These are phyloP conservation scores for Dalbergia cochinchinensis DNA, from an alignment of 306 rosid species.

Conservation along the genomic window DNA sequence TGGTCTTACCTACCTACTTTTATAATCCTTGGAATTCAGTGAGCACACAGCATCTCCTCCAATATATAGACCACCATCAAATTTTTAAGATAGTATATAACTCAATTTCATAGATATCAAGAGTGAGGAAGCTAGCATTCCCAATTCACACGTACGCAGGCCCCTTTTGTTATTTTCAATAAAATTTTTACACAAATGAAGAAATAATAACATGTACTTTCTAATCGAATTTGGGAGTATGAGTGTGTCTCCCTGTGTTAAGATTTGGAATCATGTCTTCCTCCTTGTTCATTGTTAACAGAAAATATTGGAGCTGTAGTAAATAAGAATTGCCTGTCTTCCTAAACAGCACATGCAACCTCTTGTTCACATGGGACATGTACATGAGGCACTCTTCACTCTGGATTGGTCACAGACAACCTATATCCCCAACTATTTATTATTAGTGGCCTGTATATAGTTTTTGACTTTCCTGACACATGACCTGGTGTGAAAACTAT, in stretches of 20 bases:
- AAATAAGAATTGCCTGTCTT: constrained; percentile 19
- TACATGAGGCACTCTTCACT: not conserved
- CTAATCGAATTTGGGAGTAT: constrained; percentile 3
- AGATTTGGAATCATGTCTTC: not conserved
- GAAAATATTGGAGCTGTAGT: constrained; percentile 7
- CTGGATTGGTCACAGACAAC: not conserved
- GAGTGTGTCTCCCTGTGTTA: constrained; percentile 3
- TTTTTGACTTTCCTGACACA: constrained; percentile 9
- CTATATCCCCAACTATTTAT: constrained; percentile 12
- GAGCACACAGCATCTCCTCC: constrained; percentile 24
- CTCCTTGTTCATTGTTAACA: constrained; percentile 17
- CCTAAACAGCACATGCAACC: constrained; percentile 28
- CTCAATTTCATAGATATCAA: constrained; percentile 13
- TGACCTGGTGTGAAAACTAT: constrained; percentile 7
- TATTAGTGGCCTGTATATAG: constrained; percentile 15
- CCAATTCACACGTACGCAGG: not conserved
- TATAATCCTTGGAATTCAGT: constrained; percentile 9
- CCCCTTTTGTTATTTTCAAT: constrained; percentile 26
- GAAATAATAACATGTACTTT: constrained; percentile 10
- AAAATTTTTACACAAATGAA: not conserved
- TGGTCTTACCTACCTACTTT: constrained; percentile 28
- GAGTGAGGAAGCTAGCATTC: constrained; percentile 4
- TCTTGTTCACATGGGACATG: not conserved
- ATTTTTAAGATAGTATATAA: not conserved
- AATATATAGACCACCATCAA: constrained; percentile 7